Base-by-base conservation (phyloP, 148 eudicot genomes). In the Persicaria tinctoria region DNA sequence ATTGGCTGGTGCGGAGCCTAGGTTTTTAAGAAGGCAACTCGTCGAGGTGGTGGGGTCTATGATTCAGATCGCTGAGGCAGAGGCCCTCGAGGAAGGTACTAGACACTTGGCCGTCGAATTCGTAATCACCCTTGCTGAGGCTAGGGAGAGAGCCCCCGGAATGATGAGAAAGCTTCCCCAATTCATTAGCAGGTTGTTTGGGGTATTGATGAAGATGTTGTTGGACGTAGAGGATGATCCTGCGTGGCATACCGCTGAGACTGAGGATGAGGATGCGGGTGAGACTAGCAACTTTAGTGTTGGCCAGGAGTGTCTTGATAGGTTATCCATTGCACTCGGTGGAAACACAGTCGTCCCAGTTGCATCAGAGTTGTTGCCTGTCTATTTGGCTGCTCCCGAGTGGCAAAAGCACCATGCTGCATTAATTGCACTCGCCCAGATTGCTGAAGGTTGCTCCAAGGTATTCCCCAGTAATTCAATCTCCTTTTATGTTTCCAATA, bases 31-130 rank as follows among this genome's bases (percentile, higher is more conserved):
- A 76, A 76, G 93, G 79, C 93, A 89, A 66, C 72, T 91, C 74
- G 89, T 82, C 77, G 91, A 91, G 71, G 97, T 91, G 55, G 97
- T 91, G 14, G 97, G 93, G 46, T 84, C 93, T 41, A 91, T 91
- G 93, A 60, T 91, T 79, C 93, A 91, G 84, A 87, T 91, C 79
- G 93, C 91, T 0, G 97, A 91, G 93, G 93, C 96, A 0, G 91
- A 89, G 68, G 51, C 79, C 2, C 80, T 91, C n/a, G 91, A 91
- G 68, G 96, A 91, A 75, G 97, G 93, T 69, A 91, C 97, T 0
- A 74, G 91, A 20, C 97, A 91, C 82, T 84, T 91, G 74, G 97
- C 97, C 5, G 72, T 87, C 73, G 88, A 87, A 75, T 85, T 87
- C 50, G 86, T 87, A 50, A 83, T 83, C 38, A 85, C 90, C 0